These are phyloP conservation scores for Sugiyamaella smithiae DNA, from an alignment of 805 yeast species.

Conservation along the genomic window DNA sequence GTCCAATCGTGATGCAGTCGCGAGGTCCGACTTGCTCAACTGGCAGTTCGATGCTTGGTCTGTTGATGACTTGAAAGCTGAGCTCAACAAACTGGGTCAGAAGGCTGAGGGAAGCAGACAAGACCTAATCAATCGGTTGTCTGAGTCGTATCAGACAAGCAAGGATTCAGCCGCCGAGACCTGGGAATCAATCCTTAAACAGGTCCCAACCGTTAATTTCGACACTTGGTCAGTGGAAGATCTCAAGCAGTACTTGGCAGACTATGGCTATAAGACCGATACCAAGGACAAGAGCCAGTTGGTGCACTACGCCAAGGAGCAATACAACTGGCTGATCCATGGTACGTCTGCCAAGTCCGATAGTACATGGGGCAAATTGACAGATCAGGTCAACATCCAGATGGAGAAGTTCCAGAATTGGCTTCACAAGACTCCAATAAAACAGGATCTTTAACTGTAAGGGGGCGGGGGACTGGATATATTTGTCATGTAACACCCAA, in stretches of 20 bases:
- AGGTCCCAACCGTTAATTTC: slow-evolving; percentile 44
- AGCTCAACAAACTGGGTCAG: slow-evolving; percentile 48
- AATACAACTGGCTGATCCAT: slow-evolving; percentile 22
- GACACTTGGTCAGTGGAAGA: slow-evolving; percentile 55
- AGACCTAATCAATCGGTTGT: slow-evolving; percentile 42
- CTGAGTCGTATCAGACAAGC: slow-evolving; percentile 10
- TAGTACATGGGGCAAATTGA: not conserved
- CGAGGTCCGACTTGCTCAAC: slow-evolving; percentile 45
- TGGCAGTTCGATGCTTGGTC: slow-evolving; percentile 57
- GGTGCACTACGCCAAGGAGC: slow-evolving; percentile 24
- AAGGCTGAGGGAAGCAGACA: slow-evolving; percentile 46
- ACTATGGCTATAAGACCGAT: slow-evolving; percentile 37
- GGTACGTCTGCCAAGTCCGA: slow-evolving; percentile 7
- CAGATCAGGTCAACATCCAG: not conserved
- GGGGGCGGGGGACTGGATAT: too few species aligned
- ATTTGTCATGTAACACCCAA: too few species aligned
- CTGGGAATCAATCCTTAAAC: slow-evolving; percentile 13
- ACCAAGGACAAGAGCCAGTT: slow-evolving; percentile 20
- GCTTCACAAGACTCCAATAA: not conserved
- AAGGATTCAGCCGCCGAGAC: not conserved
- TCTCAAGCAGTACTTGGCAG: slow-evolving; percentile 51
- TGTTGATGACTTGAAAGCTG: slow-evolving; percentile 44
- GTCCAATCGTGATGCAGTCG: slow-evolving; percentile 41
- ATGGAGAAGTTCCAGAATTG: not conserved
- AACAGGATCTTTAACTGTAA: too few species aligned